Evolutionary conservation across 768 basidiomycete species (phyloP).

Genomic region (Xanthoconium stramineum): DNA sequence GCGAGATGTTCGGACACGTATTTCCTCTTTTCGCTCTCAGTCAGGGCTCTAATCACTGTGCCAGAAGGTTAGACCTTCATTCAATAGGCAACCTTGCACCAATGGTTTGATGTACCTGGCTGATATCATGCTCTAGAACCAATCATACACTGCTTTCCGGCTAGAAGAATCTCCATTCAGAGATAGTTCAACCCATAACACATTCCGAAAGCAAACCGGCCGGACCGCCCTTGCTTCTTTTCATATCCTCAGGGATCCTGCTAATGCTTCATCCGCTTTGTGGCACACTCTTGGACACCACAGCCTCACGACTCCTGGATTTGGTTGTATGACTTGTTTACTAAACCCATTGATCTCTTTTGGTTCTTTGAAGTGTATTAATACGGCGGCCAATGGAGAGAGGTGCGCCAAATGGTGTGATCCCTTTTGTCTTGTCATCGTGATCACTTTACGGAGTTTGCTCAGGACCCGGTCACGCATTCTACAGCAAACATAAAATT

Average conservation of each 20-base stretch:
- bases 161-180: constrained; percentile 1
- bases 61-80: constrained; percentile 5
- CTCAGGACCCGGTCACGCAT: neutral
- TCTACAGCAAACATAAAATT: neutral
- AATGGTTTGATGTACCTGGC: constrained; percentile 23
- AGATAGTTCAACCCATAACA: neutral
- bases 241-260: constrained; percentile 16
- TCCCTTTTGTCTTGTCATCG: constrained; percentile 2
- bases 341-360: constrained; percentile 1
- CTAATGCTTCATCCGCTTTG: constrained; percentile 25
- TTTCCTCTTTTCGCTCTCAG: constrained; percentile 15
- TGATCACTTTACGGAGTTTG: constrained; percentile 8
- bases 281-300: constrained; percentile 31
- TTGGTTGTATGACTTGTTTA: neutral
- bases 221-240: constrained; percentile 2
- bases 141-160: constrained; percentile 6
- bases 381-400: constrained; percentile 5
- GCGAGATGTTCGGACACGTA: constrained; percentile 1
- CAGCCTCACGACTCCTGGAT: constrained; percentile 20
- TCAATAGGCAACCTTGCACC: constrained; percentile 14
- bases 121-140: constrained; percentile 14
- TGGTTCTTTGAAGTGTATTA: neutral
- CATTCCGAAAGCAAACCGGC: neutral
- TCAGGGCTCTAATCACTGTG: constrained; percentile 5
- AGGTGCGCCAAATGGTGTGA: neutral